phyloP scores from a whole-genome alignment of 2,329 filamentous ascomycete genomes.

The Penicillium psychrosexuale region DNA sequence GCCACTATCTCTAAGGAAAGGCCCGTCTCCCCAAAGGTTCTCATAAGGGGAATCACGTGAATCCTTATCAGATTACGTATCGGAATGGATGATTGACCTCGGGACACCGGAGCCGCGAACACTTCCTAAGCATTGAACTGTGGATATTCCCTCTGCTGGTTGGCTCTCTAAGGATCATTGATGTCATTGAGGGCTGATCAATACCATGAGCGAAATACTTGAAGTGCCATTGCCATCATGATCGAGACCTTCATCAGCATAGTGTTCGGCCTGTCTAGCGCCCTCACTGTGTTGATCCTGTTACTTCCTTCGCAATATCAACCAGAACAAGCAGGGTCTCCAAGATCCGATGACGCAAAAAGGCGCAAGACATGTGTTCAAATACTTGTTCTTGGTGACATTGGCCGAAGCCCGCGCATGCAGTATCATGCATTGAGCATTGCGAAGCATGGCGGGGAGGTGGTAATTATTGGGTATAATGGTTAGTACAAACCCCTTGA shows the following conservation, averaged over 20 bases:
- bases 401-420: slow-evolving; percentile 95
- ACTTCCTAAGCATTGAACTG: background rate
- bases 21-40: slow-evolving; percentile 5
- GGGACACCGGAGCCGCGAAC: background rate
- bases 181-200: background rate
- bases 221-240: slow-evolving; percentile 24
- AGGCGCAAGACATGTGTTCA: slow-evolving; percentile 58
- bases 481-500: slow-evolving; percentile 49
- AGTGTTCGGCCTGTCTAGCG: slow-evolving; percentile 46
- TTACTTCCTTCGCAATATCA: slow-evolving; percentile 54
- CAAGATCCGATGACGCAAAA: slow-evolving; percentile 9
- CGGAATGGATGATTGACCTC: background rate
- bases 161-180: background rate
- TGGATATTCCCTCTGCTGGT: background rate
- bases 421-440: slow-evolving; percentile 96
- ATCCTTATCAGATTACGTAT: slow-evolving; percentile 8
- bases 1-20: slow-evolving; percentile 1
- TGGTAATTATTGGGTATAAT: slow-evolving; percentile 84
- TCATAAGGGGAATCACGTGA: slow-evolving; percentile 9
- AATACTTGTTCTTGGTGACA: slow-evolving; percentile 88
- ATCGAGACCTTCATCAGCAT: slow-evolving; percentile 36
- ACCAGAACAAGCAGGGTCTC: slow-evolving; percentile 20
- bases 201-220: background rate
- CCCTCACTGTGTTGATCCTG: slow-evolving; percentile 51
- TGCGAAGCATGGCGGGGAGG: slow-evolving; percentile 72